A percentile compares a stretch with the other conserved stretches of the same genome.
These are phyloP conservation scores for Stellera chamaejasme DNA, from an alignment of 345 rosid genomes.

Conservation along the genomic window DNA sequence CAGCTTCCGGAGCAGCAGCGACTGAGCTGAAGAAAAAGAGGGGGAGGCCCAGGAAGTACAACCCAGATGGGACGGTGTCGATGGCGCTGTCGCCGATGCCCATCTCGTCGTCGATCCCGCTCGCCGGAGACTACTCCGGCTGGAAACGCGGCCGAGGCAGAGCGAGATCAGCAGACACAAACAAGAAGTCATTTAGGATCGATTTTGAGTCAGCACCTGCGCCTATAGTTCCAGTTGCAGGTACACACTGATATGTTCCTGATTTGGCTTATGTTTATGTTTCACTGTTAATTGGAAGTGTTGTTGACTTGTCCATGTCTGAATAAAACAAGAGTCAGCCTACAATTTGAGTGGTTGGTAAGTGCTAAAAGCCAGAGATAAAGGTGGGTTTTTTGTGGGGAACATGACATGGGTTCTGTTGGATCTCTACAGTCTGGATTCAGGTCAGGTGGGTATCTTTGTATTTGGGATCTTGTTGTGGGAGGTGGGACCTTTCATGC, in stretches of 20 bases:
- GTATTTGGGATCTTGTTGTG: conserved; percentile 18
- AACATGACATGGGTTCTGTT: conserved; percentile 7
- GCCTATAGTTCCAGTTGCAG: conserved; percentile 19
- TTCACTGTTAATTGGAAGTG: conserved; percentile 26
- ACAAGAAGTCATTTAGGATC: conserved; percentile 45
- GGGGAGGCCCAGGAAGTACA: conserved; percentile 85
- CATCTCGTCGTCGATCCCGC: conserved; percentile 74
- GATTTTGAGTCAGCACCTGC: conserved; percentile 25
- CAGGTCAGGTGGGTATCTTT: conserved; percentile 5
- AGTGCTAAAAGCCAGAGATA: background rate
- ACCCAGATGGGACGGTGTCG: conserved; percentile 51
- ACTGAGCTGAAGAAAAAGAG: conserved; percentile 68
- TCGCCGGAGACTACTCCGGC: conserved; percentile 40
- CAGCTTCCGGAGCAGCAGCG: conserved; percentile 22
- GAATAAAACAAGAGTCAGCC: background rate
- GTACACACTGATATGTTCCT: conserved; percentile 19
- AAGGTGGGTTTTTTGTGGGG: conserved; percentile 9
- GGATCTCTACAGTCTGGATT: conserved; percentile 5
- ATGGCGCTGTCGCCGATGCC: conserved; percentile 81
- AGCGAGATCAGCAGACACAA: conserved; percentile 36
- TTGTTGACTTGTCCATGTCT: conserved; percentile 9
- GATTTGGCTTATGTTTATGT: conserved; percentile 6
- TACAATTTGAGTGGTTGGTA: conserved; percentile 2
- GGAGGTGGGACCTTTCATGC: conserved; percentile 59
- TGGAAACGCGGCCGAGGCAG: conserved; percentile 61